Conservation (phyloP, 768 basidiomycete species). For the Scleroderma bovista region DNA sequence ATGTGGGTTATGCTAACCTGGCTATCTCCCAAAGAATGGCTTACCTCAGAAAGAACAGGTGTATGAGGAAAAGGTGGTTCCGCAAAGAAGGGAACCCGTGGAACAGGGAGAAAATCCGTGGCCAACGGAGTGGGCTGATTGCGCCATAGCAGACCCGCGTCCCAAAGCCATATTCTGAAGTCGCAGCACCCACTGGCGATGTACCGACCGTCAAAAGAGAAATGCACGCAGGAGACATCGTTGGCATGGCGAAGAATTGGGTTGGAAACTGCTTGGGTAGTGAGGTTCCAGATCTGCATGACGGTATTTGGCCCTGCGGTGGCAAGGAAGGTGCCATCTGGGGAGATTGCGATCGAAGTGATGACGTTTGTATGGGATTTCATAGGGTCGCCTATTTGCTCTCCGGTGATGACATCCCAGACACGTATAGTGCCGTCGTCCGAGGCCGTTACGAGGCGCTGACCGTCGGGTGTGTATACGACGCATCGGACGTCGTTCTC, state of each 20-base stretch:
- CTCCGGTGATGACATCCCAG: slow-evolving; percentile 24
- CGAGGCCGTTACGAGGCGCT: slow-evolving; percentile 22
- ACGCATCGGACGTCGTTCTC: slow-evolving; percentile 26
- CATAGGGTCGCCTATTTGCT: slow-evolving; percentile 27
- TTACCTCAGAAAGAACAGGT: slow-evolving; percentile 5
- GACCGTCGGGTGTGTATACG: slow-evolving; percentile 26
- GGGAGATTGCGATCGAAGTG: slow-evolving; percentile 28
- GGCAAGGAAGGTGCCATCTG: slow-evolving; percentile 25
- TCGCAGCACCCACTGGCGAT: slow-evolving; percentile 24
- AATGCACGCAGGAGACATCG: slow-evolving; percentile 28
- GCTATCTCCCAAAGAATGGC: neutral
- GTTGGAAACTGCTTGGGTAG: slow-evolving; percentile 13
- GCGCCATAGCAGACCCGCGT: slow-evolving; percentile 15
- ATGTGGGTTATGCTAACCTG: neutral
- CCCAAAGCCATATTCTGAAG: slow-evolving; percentile 26
- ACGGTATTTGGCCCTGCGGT: slow-evolving; percentile 26
- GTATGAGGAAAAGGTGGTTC: neutral
- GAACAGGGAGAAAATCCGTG: slow-evolving; percentile 4
- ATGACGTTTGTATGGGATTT: slow-evolving; percentile 23
- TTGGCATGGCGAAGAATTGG: slow-evolving; percentile 23
- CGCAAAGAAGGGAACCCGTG: slow-evolving; percentile 5
- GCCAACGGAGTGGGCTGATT: slow-evolving; percentile 3
- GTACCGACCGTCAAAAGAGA: slow-evolving; percentile 24
- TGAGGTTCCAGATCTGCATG: slow-evolving; percentile 28
- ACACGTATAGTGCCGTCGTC: slow-evolving; percentile 27